Base-by-base conservation (phyloP, 495 filamentous ascomycete genomes). In the Annulohypoxylon nitens region DNA sequence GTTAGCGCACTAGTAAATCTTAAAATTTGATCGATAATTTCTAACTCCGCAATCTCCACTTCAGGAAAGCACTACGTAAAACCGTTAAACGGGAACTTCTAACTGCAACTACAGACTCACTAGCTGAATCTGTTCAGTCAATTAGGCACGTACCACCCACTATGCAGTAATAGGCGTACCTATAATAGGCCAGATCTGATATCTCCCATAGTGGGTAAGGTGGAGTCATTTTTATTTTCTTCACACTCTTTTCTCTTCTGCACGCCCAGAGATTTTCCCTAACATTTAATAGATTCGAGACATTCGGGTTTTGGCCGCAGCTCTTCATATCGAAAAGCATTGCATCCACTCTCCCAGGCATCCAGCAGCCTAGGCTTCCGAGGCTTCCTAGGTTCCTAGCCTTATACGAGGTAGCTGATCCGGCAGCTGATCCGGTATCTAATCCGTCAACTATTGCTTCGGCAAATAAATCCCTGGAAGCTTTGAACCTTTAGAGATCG, bases 1-100 rank as follows among this genome's bases (percentile, higher is more conserved):
- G 39, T 23, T 51, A 25, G 30, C 34, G 16, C 11, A 9, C n/a
- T n/a, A n/a, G n/a, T 37, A 16, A 4, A 12, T 14, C 3, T 23
- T 16, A 60, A 34, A 23, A 16, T 63, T 37, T 37, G 50, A 51
- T 63, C 43, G 26, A 63, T 51, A 50, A 41, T 14, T 23, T 23
- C 10, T 37, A 50, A 63, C 43, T 63, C 60, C 60, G 30, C 45
- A 63, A 63, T 50, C 60, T 51, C 60, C 60, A 36, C 43, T 25
- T 30, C 30, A 30, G 30, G 30, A 30, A 30, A 30, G 30, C 5
- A 30, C 30, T 30, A 30, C 30, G 30, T 30, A 30, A 6, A 30
- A 30, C 30, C 30, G 5, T 30, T 30, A 30, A 30, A 30, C 3
- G 30, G 30, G 5, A 30, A 30, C 30, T 30, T 30, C 3, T 1